Conservation (phyloP, 495 filamentous ascomycete genomes). For the Trichodelitschia bisporula region DNA sequence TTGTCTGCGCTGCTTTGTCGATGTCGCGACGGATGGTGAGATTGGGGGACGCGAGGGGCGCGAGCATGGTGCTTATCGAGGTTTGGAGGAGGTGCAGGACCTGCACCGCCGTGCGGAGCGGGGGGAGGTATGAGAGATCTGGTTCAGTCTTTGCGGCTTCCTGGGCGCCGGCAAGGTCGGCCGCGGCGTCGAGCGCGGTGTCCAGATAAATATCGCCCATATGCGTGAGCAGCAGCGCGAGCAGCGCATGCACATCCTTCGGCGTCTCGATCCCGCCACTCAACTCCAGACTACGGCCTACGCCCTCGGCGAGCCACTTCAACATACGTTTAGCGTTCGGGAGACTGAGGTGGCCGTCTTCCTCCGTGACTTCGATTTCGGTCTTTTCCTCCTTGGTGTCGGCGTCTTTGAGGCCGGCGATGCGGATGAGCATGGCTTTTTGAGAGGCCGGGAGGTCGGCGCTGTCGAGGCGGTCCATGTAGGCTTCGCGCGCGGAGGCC, state of each 20-base stretch:
- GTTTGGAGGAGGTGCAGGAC: conserved; percentile 83
- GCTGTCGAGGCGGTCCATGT: conserved; percentile 62
- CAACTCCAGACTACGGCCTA: conserved; percentile 78
- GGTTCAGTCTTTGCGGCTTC: conserved; percentile 62
- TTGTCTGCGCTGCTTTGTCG: conserved; percentile 55
- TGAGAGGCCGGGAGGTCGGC: conserved; percentile 65
- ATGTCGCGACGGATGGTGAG: conserved; percentile 75
- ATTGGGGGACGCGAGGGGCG: conserved; percentile 67
- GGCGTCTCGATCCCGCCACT: conserved; percentile 68
- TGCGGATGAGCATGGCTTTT: conserved; percentile 59
- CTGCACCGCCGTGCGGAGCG: conserved; percentile 56
- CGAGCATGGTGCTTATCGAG: conserved; percentile 72
- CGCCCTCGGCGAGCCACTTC: conserved; percentile 89
- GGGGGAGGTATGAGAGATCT: conserved; percentile 60
- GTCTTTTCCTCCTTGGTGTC: conserved; percentile 22
- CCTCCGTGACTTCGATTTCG: conserved; percentile 73
- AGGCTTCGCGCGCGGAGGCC: conserved; percentile 57
- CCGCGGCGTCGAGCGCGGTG: conserved; percentile 69
- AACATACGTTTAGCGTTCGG: conserved; percentile 88
- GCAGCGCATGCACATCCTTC: conserved; percentile 72
- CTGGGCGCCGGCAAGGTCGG: conserved; percentile 48
- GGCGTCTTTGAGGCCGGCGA: conserved; percentile 40
- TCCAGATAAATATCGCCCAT: conserved; percentile 93
- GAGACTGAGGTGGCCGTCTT: conserved; percentile 63
- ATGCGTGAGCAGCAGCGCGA: conserved; percentile 61